Evolutionary conservation across 768 basidiomycete species (phyloP), one percentile per base, ranked within the genome.

Genomic region (Gyrodon lividus): DNA sequence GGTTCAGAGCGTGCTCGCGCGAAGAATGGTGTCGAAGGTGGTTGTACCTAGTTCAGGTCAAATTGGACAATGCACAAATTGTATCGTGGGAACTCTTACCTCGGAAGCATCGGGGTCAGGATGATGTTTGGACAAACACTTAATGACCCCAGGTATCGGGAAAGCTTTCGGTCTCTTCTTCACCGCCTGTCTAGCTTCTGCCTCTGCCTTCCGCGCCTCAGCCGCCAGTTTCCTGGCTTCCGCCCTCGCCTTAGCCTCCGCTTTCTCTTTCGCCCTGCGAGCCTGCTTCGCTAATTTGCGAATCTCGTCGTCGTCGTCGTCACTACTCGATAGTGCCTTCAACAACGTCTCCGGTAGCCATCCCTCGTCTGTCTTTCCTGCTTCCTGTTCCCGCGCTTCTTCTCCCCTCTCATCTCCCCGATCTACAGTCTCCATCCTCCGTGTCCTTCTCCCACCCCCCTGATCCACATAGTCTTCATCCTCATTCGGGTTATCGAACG

Each of bases 261-360:
- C 58, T 35, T 59, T 69, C 54, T 56, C 66, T 38, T 64, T 54
- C 43, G 65, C 59, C 46, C 59, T 71, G 34, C 65, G 71, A 16
- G 64, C 68, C 51, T 67, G 73, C 46, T 59, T 72, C 9, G 66
- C 65, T 6, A 73, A 55, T 10, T 55, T 65, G 6, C 59, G 60
- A 46, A 72, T 59, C 24, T 70, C 59, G 6, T 67, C 65, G 22
- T 69, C 70, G 10, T 76, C 76, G 10, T 75, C 74, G 14, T 79
- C 78, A n/a, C 72, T 74, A 38, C 69, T 71, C 13, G 73, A 61
- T 20, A 73, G 47, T 22, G 60, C 70, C 41, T 67, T 69, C 39
- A 81, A 64, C 39, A 81, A 64, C 17, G 70, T 57, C 22, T 68
- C 70, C n/a, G 73, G 70, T 48, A 72, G 64, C 51, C 63, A 68